Percentiles rank a stretch among this genome's conserved stretches.
Evolutionary conservation across 768 basidiomycete genomes (phyloP).

Genomic region (Mycena leptocephala): DNA sequence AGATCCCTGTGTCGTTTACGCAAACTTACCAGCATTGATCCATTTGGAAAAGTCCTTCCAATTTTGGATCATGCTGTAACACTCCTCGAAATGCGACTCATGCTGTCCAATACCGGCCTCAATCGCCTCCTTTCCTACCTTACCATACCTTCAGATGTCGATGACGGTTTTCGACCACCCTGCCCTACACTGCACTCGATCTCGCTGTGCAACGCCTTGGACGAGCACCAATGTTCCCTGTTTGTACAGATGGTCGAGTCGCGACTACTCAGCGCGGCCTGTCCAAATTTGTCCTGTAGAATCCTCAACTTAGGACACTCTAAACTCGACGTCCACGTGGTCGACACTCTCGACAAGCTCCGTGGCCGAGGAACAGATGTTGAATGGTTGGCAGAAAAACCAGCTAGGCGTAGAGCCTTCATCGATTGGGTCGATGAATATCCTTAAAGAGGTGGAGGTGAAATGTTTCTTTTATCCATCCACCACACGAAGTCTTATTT

Average conservation of each 20-base stretch:
- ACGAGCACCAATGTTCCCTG: not conserved
- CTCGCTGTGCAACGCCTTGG: not conserved
- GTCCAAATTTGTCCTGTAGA: not conserved
- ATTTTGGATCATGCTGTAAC: not conserved
- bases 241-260: not conserved
- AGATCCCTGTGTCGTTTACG: not conserved
- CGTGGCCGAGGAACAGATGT: not conserved
- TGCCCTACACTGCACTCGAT: not conserved
- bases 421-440: no score
- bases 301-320: not conserved
- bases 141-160: not conserved
- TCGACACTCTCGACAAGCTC: not conserved
- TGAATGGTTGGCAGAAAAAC: not conserved
- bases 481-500: no score
- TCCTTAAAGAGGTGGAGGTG: no score
- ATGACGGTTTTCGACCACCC: not conserved
- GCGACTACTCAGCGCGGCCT: not conserved
- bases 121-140: not conserved
- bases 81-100: not conserved
- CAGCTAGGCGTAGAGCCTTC: no score
- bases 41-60: no score
- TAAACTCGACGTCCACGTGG: not conserved
- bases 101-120: not conserved
- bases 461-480: no score
- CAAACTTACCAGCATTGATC: not conserved